A percentile compares a stretch with the other conserved stretches of the same genome.
phyloP scores from a whole-genome alignment of 2,329 filamentous ascomycete species.

The Penicillium hesseltinei region DNA sequence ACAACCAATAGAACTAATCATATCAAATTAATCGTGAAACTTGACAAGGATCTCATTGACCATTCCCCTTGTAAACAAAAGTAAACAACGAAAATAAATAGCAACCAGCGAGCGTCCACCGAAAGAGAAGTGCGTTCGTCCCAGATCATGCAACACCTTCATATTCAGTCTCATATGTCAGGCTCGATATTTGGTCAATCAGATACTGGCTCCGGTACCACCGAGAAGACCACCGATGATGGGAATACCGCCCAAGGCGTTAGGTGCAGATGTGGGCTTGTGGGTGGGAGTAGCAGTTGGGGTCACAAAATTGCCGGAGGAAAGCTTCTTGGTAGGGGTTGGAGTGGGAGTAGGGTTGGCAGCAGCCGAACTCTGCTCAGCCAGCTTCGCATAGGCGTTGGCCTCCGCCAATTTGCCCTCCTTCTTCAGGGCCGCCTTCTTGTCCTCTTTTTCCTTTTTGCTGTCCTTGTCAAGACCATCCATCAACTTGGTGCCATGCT shows the following conservation, averaged over 20 bases:
- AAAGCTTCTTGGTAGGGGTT: slow-evolving; percentile 10
- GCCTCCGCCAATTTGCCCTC: slow-evolving; percentile 7
- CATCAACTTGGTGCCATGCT: slow-evolving; percentile 22
- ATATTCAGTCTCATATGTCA: too few species aligned
- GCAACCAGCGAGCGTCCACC: neutral
- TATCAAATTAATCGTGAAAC: neutral
- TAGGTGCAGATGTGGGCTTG: slow-evolving; percentile 17
- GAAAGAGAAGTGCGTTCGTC: neutral
- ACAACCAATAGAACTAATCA: neutral
- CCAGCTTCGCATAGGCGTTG: neutral
- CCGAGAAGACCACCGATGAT: slow-evolving; percentile 25
- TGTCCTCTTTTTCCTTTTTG: slow-evolving; percentile 1
- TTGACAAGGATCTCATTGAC: neutral
- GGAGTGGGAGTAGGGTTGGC: slow-evolving; percentile 10
- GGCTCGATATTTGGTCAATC: neutral
- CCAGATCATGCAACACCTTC: neutral
- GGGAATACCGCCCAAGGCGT: slow-evolving; percentile 23
- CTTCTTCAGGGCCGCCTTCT: slow-evolving; percentile 10
- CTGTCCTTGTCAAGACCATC: slow-evolving; percentile 12
- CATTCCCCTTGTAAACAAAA: neutral
- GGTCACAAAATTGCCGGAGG: slow-evolving; percentile 24
- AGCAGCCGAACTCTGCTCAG: neutral
- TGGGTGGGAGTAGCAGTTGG: slow-evolving; percentile 16
- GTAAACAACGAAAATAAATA: neutral
- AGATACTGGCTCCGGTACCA: slow-evolving; percentile 16